Conservation (phyloP, 148 eudicot species). For the Nyssa sinensis region DNA sequence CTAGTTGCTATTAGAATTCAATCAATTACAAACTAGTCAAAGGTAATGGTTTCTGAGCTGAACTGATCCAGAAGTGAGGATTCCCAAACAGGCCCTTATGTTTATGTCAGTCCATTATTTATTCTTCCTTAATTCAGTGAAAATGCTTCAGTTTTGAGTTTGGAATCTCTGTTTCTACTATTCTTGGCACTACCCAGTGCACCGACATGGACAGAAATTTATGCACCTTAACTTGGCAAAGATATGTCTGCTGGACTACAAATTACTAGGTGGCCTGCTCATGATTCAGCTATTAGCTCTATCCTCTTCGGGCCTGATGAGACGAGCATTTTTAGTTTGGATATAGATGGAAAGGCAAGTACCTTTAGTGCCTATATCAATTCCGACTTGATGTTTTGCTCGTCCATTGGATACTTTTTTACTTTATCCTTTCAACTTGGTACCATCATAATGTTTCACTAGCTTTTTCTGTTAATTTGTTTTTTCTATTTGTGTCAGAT, state of each 20-base stretch:
- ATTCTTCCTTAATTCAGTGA: not conserved
- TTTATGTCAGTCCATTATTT: not conserved
- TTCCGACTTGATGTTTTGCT: not conserved
- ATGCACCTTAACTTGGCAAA: slow-evolving; percentile 44
- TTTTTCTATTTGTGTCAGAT: slow-evolving; percentile 42
- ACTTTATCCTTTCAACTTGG: not conserved
- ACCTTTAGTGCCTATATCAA: not conserved
- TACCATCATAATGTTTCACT: not conserved
- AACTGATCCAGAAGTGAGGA: too few species aligned
- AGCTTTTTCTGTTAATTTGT: not conserved
- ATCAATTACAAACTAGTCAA: too few species aligned
- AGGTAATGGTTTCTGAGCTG: too few species aligned
- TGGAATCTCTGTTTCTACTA: not conserved
- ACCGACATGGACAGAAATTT: not conserved
- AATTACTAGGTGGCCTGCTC: slow-evolving; percentile 99
- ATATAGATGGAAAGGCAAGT: slow-evolving; percentile 89
- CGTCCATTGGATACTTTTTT: too few species aligned
- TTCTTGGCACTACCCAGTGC: not conserved
- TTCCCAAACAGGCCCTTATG: too few species aligned
- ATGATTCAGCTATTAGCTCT: slow-evolving; percentile 83
- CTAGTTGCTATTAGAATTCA: too few species aligned
- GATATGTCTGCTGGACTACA: slow-evolving; percentile 94
- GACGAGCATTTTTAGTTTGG: slow-evolving; percentile 92
- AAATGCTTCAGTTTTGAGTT: too few species aligned
- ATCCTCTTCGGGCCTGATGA: slow-evolving; percentile 91